These are phyloP conservation scores for Entomortierella beljakovae DNA, from an alignment of 192 early-diverging fungal genomes.

Conservation along the genomic window DNA sequence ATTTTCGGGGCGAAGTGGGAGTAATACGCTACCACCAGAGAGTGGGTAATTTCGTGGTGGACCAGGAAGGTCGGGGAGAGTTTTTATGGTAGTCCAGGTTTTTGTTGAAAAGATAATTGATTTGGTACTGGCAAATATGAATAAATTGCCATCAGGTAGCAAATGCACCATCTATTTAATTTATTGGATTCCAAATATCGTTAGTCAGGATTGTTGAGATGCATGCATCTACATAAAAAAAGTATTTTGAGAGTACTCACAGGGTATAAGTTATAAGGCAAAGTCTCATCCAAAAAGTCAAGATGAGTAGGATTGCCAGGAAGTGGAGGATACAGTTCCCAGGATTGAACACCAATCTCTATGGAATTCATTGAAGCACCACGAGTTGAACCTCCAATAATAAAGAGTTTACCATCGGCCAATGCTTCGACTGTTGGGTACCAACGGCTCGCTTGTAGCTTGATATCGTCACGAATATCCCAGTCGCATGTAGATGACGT, in stretches of 20 bases:
- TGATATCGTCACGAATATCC: slow-evolving; percentile 42
- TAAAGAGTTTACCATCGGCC: slow-evolving; percentile 59
- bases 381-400: slow-evolving; percentile 61
- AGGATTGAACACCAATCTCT: slow-evolving; percentile 55
- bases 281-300: slow-evolving; percentile 54
- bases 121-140: slow-evolving; percentile 59
- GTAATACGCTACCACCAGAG: slow-evolving; percentile 62
- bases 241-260: slow-evolving; percentile 5
- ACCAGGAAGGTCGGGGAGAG: slow-evolving; percentile 60
- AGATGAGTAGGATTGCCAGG: slow-evolving; percentile 53
- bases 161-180: slow-evolving; percentile 52
- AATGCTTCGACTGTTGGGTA: slow-evolving; percentile 63
- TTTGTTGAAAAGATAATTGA: slow-evolving; percentile 59
- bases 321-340: slow-evolving; percentile 60
- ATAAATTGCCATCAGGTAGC: slow-evolving; percentile 61
- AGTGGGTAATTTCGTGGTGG: slow-evolving; percentile 65
- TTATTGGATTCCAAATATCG: background rate
- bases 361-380: slow-evolving; percentile 54
- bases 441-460: slow-evolving; percentile 58
- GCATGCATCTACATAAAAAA: no score
- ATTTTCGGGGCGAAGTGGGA: slow-evolving; percentile 66
- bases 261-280: slow-evolving; percentile 60
- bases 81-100: slow-evolving; percentile 48
- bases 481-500: slow-evolving; percentile 55
- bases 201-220: background rate